Conservation (phyloP, 768 basidiomycete species). For the Collybia nuda region DNA sequence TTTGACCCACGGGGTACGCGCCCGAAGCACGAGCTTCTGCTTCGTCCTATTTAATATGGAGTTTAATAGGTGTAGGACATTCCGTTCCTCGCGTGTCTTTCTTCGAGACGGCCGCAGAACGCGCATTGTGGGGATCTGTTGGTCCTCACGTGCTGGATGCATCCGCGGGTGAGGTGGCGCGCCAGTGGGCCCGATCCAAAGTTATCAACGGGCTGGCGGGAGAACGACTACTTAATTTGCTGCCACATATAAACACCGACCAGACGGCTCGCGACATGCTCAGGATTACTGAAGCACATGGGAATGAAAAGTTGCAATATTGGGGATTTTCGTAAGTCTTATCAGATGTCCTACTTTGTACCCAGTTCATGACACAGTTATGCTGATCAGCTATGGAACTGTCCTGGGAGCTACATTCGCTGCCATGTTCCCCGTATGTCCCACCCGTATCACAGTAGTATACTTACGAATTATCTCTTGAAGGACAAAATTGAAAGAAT, state of each 20-base stretch:
- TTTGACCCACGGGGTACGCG: slow-evolving; percentile 45
- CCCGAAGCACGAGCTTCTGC: no score
- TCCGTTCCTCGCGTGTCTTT: slow-evolving; percentile 34
- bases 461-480: background rate
- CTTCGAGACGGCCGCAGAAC: slow-evolving; percentile 33
- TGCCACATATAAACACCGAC: slow-evolving; percentile 34
- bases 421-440: slow-evolving; percentile 24
- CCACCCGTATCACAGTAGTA: background rate
- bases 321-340: slow-evolving; percentile 29
- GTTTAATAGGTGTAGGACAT: slow-evolving; percentile 26
- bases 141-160: slow-evolving; percentile 18
- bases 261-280: slow-evolving; percentile 39
- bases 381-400: slow-evolving; percentile 21
- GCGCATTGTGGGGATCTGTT: slow-evolving; percentile 22
- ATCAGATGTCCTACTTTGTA: background rate
- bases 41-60: no score
- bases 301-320: slow-evolving; percentile 29
- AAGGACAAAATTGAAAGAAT: slow-evolving; percentile 38
- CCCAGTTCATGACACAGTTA: background rate
- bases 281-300: slow-evolving; percentile 28
- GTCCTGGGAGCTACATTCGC: slow-evolving; percentile 27
- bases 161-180: slow-evolving; percentile 22
- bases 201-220: slow-evolving; percentile 29
- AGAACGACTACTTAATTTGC: slow-evolving; percentile 24
- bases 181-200: slow-evolving; percentile 29